These are phyloP conservation scores for Ophiostoma himal-ulmi DNA, from an alignment of 2,329 filamentous ascomycete species.

Conservation along the genomic window DNA sequence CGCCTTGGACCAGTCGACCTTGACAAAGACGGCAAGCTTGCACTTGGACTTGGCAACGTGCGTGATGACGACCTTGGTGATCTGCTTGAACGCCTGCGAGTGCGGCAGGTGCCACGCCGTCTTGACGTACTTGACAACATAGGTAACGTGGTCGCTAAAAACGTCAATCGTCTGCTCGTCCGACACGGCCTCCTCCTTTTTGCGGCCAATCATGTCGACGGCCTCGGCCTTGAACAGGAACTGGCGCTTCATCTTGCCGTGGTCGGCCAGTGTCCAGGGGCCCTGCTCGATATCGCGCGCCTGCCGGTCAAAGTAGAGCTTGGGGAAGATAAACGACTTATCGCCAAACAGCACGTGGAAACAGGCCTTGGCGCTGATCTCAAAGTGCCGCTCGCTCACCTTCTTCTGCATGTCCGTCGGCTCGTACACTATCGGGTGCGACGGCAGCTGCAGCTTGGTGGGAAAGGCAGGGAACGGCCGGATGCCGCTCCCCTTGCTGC, in stretches of 20 bases:
- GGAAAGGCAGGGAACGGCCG: slow-evolving; percentile 34
- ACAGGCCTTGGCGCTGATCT: slow-evolving; percentile 86
- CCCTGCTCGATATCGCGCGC: slow-evolving; percentile 77
- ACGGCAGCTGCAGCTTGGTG: slow-evolving; percentile 77
- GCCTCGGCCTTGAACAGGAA: slow-evolving; percentile 75
- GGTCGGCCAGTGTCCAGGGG: slow-evolving; percentile 70
- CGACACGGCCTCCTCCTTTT: slow-evolving; percentile 56
- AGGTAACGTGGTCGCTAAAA: slow-evolving; percentile 67
- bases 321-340: slow-evolving; percentile 88
- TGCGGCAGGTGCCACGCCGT: slow-evolving; percentile 81
- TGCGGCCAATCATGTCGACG: slow-evolving; percentile 58
- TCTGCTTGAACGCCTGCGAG: slow-evolving; percentile 68
- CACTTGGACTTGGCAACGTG: slow-evolving; percentile 87
- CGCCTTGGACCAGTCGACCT: slow-evolving; percentile 76
- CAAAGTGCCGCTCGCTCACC: slow-evolving; percentile 74
- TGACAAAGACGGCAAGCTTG: slow-evolving; percentile 81
- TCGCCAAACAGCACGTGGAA: slow-evolving; percentile 97
- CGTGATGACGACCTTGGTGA: slow-evolving; percentile 90
- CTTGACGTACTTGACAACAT: slow-evolving; percentile 57
- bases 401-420: slow-evolving; percentile 73
- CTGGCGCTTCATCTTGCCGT: slow-evolving; percentile 65
- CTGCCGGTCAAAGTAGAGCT: slow-evolving; percentile 77
- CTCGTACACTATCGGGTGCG: slow-evolving; percentile 74
- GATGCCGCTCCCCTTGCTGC: slow-evolving; percentile 21
- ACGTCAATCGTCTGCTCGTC: slow-evolving; percentile 86